Evolutionary conservation across 768 basidiomycete species (phyloP).

Genomic region (Boletus reticuloceps): DNA sequence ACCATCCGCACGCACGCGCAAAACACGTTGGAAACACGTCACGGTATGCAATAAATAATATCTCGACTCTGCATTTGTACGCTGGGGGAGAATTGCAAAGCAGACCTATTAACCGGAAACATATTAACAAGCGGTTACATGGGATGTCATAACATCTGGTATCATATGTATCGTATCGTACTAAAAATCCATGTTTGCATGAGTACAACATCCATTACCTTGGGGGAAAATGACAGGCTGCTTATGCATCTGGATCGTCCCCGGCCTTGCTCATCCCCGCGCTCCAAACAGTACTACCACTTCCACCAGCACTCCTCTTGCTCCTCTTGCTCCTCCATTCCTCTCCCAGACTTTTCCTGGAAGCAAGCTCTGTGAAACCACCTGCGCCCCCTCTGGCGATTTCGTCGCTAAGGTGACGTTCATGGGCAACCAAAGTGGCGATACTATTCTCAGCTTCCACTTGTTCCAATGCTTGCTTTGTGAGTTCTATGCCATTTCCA

Average conservation of each 20-base stretch:
- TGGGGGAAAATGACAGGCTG: neutral
- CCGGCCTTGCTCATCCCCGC: constrained; percentile 73
- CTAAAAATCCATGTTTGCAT: constrained; percentile 15
- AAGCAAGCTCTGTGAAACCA: constrained; percentile 77
- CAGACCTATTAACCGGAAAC: neutral
- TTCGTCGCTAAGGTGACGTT: constrained; percentile 67
- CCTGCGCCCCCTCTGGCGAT: constrained; percentile 69
- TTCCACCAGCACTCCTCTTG: constrained; percentile 54
- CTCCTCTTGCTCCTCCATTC: constrained; percentile 57
- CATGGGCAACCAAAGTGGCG: constrained; percentile 77
- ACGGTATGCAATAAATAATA: neutral
- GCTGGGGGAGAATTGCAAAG: neutral
- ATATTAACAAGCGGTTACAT: constrained; percentile 25
- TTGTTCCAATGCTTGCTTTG: constrained; percentile 74
- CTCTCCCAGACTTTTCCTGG: constrained; percentile 40
- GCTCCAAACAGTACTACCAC: constrained; percentile 83
- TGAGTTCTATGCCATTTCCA: constrained; percentile 42
- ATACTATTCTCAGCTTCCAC: constrained; percentile 76
- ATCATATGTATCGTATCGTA: constrained; percentile 23
- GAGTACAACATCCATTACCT: constrained; percentile 11
- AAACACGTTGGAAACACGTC: constrained; percentile 67
- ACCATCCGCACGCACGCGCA: constrained; percentile 77
- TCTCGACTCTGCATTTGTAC: neutral
- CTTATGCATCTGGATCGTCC: constrained; percentile 40
- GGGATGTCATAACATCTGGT: constrained; percentile 17